A percentile compares a stretch with the other conserved stretches of the same genome.
These are phyloP conservation scores for Ascosphaera apis DNA, from an alignment of 2,329 filamentous ascomycete species.

Conservation along the genomic window DNA sequence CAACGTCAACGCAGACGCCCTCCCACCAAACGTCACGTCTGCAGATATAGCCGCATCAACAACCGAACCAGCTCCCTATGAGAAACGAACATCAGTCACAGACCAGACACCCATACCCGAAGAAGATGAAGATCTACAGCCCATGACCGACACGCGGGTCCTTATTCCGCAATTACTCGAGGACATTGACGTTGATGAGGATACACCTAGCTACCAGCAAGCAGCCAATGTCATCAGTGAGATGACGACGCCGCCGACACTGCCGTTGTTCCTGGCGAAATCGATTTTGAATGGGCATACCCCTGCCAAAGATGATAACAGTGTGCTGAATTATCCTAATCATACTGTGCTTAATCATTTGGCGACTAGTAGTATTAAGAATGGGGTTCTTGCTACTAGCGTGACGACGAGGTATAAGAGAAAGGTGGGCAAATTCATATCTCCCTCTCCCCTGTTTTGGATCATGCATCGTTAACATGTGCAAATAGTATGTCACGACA, in stretches of 20 bases:
- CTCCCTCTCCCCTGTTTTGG: slow-evolving; percentile 2
- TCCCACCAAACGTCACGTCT: too few species aligned
- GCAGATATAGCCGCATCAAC: too few species aligned
- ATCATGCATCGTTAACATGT: background rate
- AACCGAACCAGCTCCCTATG: slow-evolving; percentile 6
- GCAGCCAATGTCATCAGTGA: slow-evolving; percentile 55
- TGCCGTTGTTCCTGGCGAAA: slow-evolving; percentile 81
- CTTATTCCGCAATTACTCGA: slow-evolving; percentile 65
- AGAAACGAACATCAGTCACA: slow-evolving; percentile 12
- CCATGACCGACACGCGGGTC: slow-evolving; percentile 39
- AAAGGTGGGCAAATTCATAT: slow-evolving; percentile 29
- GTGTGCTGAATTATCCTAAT: slow-evolving; percentile 88
- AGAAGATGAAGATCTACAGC: slow-evolving; percentile 31
- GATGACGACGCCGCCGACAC: slow-evolving; percentile 57
- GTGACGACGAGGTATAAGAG: slow-evolving; percentile 93
- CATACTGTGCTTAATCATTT: slow-evolving; percentile 93
- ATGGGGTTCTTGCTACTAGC: slow-evolving; percentile 81
- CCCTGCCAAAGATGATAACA: slow-evolving; percentile 93
- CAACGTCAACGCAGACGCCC: slow-evolving; percentile 18
- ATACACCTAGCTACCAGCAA: slow-evolving; percentile 48
- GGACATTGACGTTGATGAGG: slow-evolving; percentile 65
- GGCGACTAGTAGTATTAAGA: slow-evolving; percentile 94
- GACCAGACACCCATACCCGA: slow-evolving; percentile 22
- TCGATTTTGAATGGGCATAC: slow-evolving; percentile 82
- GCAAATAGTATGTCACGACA: slow-evolving; percentile 67